A percentile compares a stretch with the other conserved stretches of the same genome.
phyloP scores from a whole-genome alignment of 305 asterid genomes.

The Fraxinus platypoda region DNA sequence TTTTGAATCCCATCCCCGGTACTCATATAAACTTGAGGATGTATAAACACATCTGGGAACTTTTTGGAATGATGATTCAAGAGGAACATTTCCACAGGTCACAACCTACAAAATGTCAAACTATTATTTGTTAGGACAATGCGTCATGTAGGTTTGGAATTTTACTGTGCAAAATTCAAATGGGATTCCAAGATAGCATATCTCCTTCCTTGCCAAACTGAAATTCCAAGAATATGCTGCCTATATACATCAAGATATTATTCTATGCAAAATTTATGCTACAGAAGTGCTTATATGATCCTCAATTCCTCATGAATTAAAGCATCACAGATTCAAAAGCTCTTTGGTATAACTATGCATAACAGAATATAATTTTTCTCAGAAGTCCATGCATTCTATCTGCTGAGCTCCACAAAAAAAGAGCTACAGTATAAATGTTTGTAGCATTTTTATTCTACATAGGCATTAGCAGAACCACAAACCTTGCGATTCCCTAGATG shows the following conservation, averaged over 20 bases:
- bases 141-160: not conserved
- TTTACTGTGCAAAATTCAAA: not conserved
- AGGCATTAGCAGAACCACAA: not conserved
- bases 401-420: not conserved
- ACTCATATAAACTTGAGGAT: conserved; percentile 66
- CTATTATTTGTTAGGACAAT: conserved; percentile 11
- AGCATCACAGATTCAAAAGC: not conserved
- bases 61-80: conserved; percentile 70
- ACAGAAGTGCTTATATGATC: not conserved
- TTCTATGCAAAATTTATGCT: not conserved
- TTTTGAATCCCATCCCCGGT: conserved; percentile 84
- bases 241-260: not conserved
- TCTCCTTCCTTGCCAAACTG: not conserved
- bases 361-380: not conserved
- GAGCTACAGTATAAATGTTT: not conserved
- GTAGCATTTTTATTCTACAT: not conserved
- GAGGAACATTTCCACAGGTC: conserved; percentile 82
- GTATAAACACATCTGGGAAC: conserved; percentile 78
- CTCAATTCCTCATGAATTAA: not conserved
- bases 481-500: not conserved
- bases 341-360: not conserved
- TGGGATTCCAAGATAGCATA: not conserved
- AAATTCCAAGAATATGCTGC: not conserved
- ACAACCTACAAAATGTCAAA: conserved; percentile 52
- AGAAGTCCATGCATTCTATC: not conserved